Conservation (phyloP, 2,329 filamentous ascomycete genomes). For the Arachnomyces sp. region DNA sequence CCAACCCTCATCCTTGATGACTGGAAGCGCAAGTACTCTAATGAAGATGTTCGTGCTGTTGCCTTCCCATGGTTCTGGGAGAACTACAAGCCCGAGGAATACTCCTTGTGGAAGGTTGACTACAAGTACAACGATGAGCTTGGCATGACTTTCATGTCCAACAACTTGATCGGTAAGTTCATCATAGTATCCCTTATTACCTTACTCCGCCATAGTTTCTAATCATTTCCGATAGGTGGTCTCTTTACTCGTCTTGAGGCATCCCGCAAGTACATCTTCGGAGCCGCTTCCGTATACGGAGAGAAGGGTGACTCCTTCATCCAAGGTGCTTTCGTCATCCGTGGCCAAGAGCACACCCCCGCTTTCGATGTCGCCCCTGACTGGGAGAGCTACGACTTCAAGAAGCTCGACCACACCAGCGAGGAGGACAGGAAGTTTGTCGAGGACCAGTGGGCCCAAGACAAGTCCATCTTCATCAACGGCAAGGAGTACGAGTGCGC, state of each 20-base stretch:
- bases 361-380: constrained; percentile 97
- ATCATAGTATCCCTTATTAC: not conserved
- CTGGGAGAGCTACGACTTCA: constrained; percentile 93
- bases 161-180: constrained; percentile 75
- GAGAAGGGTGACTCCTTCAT: constrained; percentile 82
- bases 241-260: constrained; percentile 96
- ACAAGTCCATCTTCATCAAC: constrained; percentile 67
- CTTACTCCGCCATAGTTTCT: constrained; percentile 5
- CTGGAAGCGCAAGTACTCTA: constrained; percentile 99
- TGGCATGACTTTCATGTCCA: constrained; percentile 95
- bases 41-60: constrained; percentile 72
- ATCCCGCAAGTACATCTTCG: constrained; percentile 97
- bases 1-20: constrained; percentile 81
- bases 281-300: constrained; percentile 81
- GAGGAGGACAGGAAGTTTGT: constrained; percentile 77
- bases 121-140: constrained; percentile 99
- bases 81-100: constrained; percentile 87
- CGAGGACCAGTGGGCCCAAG: constrained; percentile 84
- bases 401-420: constrained; percentile 86
- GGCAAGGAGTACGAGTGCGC: constrained; percentile 86
- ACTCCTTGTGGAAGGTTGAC: constrained; percentile 86
- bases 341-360: constrained; percentile 74
- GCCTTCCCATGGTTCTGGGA: constrained; percentile 98
- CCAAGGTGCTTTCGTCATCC: constrained; percentile 87
- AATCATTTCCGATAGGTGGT: constrained; percentile 48